Evolutionary conservation across 805 yeast genomes (phyloP).

Genomic region (Osmozyma mogii): DNA sequence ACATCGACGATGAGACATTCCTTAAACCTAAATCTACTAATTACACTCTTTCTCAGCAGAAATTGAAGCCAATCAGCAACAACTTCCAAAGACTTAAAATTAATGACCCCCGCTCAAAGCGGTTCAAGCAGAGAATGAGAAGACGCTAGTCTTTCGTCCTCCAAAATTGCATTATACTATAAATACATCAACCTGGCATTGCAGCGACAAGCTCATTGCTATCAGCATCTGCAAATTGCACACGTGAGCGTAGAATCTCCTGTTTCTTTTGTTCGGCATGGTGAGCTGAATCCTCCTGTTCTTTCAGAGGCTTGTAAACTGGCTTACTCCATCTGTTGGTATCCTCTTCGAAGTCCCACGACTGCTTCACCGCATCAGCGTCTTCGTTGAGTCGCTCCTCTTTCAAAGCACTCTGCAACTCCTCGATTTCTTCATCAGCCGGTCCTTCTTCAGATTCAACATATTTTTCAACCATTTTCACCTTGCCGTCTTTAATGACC

Average conservation of each 20-base stretch:
- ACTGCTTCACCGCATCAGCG: slow-evolving; percentile 22
- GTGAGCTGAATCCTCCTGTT: background rate
- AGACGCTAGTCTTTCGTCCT: slow-evolving; percentile 10
- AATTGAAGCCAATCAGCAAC: slow-evolving; percentile 29
- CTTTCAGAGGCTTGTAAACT: slow-evolving; percentile 21
- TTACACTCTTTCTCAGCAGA: no score
- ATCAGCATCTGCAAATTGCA: slow-evolving; percentile 8
- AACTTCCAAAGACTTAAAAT: slow-evolving; percentile 49
- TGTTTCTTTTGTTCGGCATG: slow-evolving; percentile 3
- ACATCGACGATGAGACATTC: background rate
- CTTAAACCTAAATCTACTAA: no score
- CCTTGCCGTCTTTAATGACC: slow-evolving; percentile 76
- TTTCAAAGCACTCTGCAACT: slow-evolving; percentile 26
- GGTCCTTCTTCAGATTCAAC: slow-evolving; percentile 26
- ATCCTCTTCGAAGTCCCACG: slow-evolving; percentile 60
- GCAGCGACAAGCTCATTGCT: slow-evolving; percentile 11
- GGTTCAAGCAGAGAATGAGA: slow-evolving; percentile 34
- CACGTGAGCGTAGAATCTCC: no score
- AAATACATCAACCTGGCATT: no score
- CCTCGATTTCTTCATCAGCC: slow-evolving; percentile 26
- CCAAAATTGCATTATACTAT: background rate
- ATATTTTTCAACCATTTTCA: slow-evolving; percentile 46
- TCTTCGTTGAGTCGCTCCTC: slow-evolving; percentile 16
- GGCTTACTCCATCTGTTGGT: slow-evolving; percentile 49
- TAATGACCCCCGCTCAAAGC: slow-evolving; percentile 36